Base-by-base conservation (phyloP, 768 basidiomycete species). In the Galerina sulciceps region DNA sequence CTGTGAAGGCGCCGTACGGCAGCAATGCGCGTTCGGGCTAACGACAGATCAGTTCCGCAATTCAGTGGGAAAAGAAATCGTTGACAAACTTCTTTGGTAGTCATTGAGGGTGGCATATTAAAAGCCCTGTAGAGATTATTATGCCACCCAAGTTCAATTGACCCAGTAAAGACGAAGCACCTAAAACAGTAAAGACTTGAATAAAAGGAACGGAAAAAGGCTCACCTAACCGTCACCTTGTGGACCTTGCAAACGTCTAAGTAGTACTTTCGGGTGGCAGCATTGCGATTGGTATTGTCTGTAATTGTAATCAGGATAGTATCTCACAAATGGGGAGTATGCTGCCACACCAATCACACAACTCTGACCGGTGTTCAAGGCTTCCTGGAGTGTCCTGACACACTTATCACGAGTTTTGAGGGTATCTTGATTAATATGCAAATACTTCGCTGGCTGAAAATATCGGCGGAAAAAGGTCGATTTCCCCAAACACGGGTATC, bases 281-380 rank as follows among this genome's bases (percentile, higher is more conserved):
- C 66, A 65, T 94, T 84, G 10, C 93, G 85, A 71, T 96, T 96
- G n/a, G 96, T 97, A 69, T 96, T 97, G 69, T 98, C 95, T 94
- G 15, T 20, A 11, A 10, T 41, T 14, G 34, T 5, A 34, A 1
- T 23, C 4, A 41, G 20, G 20, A 43, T 0, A 6, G 20, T 35
- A 18, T 14, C 17, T 17, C 20, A 23, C 26, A 5, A 34, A 48
- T 15, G 31, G 50, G 31, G 15, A 53, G 45, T 38, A 20, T 17
- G 14, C 10, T 11, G 18, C 70, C 84, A 61, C 60, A 89, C 92
- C 94, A 43, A 98, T 80, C 11, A 95, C 90, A 65, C 89, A 90
- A 53, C 87, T 88, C 68, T 83, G 78, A 1, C 85, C 85, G 0
- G 74, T 76, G 22, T 71, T 66, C 34, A 95, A 66, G 0, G 81